Evolutionary conservation across 176 grass and related monocot species (phyloP), one percentile per base, ranked within the genome.

Genomic region (Carex pumila): DNA sequence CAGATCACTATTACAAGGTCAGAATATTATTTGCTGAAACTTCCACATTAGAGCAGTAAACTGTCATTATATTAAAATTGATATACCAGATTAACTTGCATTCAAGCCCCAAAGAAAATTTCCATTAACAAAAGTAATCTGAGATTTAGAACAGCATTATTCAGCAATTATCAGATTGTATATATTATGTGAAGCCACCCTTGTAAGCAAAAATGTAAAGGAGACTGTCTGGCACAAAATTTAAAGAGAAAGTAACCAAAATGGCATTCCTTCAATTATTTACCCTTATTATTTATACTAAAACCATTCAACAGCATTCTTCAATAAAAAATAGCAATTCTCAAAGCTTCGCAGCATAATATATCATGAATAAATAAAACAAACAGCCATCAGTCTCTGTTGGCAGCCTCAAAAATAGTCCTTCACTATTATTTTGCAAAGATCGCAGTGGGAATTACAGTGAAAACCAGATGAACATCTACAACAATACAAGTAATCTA

Each of bases 371-470:
- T 56, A 78, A 56, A 78, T 55, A 32, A 57, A 78, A 78, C 73
- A 78, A 78, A 57, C 25, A 78, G 15, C 73, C 47, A 77, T 55
- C 50, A 55, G 73, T 14, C 73, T 57, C 73, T 57, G 52, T 12
- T 57, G 73, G 50, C 29, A 18, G 13, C 7, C 52, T 13, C 22
- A 78, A 78, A 77, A 78, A 57, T 18, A 30, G 29, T 78, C 73
- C 37, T 45, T 45, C 52, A 32, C 7, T 14, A 77, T 78, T 78
- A 78, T 78, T 55, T 73, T 85, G 80, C 80, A 54, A 67, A 83
- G 32, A 83, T 54, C 4, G n/a, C 13, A 54, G 21, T 36, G 30
- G 52, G 73, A 78, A 3, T 32, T 57, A 17, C 73, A 34, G 25
- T 78, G 57, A 70, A 78, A 78, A 78, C 50, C 18, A 78, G 52